Evolutionary conservation across 441 rosid species (phyloP).

Genomic region (Sinapis alba): DNA sequence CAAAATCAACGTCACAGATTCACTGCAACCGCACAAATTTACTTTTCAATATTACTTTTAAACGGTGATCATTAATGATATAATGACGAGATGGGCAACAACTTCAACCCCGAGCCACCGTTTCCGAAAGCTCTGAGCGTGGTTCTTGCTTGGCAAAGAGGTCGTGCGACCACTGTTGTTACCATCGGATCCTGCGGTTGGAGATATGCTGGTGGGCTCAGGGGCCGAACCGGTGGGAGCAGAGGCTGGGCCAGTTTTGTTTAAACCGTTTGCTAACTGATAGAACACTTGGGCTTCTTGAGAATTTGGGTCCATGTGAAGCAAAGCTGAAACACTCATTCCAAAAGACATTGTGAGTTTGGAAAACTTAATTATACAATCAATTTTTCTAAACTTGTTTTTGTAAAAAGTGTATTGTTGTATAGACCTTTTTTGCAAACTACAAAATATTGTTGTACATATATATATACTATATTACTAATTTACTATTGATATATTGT

Average conservation of each 20-base stretch:
- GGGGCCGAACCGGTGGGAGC: constrained; percentile 42
- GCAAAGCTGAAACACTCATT: constrained; percentile 50
- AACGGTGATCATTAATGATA: not conserved
- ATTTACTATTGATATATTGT: not conserved
- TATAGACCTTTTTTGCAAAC: not conserved
- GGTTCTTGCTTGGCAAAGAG: constrained; percentile 29
- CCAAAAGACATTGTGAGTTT: not conserved
- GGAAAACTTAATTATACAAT: not conserved
- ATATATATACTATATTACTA: not conserved
- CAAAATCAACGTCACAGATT: not conserved
- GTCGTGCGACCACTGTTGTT: constrained; percentile 24
- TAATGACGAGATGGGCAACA: constrained; percentile 12
- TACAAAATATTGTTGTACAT: not conserved
- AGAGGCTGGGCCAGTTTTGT: constrained; percentile 34
- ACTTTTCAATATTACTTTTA: not conserved
- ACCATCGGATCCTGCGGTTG: constrained; percentile 20
- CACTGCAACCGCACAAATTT: not conserved
- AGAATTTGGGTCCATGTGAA: constrained; percentile 69
- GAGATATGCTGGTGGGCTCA: constrained; percentile 27
- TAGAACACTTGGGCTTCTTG: constrained; percentile 73
- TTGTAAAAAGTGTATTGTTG: not conserved
- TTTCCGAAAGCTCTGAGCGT: constrained; percentile 27
- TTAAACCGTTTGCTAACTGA: constrained; percentile 44
- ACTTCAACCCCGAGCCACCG: constrained; percentile 34
- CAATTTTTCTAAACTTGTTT: not conserved